Conservation (phyloP, 441 rosid genomes). For the Gossypium gossypioides region DNA sequence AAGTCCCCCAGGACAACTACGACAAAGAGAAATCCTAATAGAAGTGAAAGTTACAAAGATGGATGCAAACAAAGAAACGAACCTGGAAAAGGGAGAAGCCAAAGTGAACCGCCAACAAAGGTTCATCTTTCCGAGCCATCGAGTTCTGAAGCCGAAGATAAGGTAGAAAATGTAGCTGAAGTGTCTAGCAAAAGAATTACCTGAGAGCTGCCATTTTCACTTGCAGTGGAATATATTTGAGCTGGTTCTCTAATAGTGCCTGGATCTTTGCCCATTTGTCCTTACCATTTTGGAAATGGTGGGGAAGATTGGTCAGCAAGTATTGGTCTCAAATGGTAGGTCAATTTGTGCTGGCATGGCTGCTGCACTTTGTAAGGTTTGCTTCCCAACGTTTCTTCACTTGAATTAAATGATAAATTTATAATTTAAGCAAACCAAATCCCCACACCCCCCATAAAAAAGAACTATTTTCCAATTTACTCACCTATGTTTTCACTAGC, state of each 20-base stretch:
- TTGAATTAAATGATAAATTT: too few relatives aligned
- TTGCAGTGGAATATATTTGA: background rate
- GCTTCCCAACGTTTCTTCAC: background rate
- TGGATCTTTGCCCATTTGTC: background rate
- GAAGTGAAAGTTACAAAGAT: constrained; percentile 16
- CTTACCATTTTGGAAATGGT: background rate
- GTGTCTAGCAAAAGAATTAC: background rate
- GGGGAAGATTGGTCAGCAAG: background rate
- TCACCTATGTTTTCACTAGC: background rate
- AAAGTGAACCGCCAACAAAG: constrained; percentile 31
- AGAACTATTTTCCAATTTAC: background rate
- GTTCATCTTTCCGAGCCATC: constrained; percentile 17
- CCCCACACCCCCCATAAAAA: too few relatives aligned
- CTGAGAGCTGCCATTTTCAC: background rate
- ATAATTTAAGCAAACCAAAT: too few relatives aligned
- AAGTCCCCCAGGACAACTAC: constrained; percentile 6
- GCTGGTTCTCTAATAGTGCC: background rate
- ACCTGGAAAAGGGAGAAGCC: constrained; percentile 36
- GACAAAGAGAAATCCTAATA: constrained; percentile 14
- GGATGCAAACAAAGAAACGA: constrained; percentile 23
- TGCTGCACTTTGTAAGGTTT: background rate
- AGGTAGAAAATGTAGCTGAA: constrained; percentile 8
- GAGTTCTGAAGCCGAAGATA: constrained; percentile 19
- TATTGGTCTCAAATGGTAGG: background rate
- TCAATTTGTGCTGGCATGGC: background rate